A percentile compares a stretch with the other conserved stretches of the same genome.
phyloP scores from a whole-genome alignment of 1,284 basidiomycete genomes.

The Fistulina hepatica region DNA sequence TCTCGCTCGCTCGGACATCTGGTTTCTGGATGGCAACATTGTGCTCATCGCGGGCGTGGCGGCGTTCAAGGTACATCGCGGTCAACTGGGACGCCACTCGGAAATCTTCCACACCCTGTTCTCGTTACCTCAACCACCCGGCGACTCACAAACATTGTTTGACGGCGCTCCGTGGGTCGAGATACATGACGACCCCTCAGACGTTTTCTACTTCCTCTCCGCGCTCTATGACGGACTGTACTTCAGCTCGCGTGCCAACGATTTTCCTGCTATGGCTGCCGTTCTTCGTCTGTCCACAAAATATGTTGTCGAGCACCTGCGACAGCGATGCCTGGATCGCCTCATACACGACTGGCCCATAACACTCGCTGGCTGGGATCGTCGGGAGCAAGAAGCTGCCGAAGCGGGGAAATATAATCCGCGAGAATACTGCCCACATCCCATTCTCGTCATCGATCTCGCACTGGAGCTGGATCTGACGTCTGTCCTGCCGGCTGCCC shows the following conservation, averaged over 20 bases:
- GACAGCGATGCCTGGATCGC: constrained; percentile 42
- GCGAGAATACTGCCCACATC: constrained; percentile 40
- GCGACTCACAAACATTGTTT: constrained; percentile 30
- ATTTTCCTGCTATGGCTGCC: constrained; percentile 47
- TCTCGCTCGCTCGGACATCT: constrained; percentile 43
- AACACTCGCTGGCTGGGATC: constrained; percentile 53
- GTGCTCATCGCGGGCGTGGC: constrained; percentile 43
- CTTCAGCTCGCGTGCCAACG: constrained; percentile 31
- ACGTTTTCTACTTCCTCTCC: constrained; percentile 46
- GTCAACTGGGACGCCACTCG: constrained; percentile 60
- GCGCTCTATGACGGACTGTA: constrained; percentile 46
- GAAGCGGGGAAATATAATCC: constrained; percentile 36
- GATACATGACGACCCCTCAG: constrained; percentile 44
- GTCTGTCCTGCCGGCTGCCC: constrained; percentile 48
- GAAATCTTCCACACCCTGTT: constrained; percentile 59
- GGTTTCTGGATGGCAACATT: constrained; percentile 63
- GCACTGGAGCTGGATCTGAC: constrained; percentile 49
- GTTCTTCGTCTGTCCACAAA: constrained; percentile 59
- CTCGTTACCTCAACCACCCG: constrained; percentile 43
- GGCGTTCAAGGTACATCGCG: constrained; percentile 62
- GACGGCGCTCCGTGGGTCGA: constrained; percentile 42
- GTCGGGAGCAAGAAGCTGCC: constrained; percentile 40
- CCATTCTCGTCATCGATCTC: constrained; percentile 52
- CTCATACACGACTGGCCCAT: constrained; percentile 52
- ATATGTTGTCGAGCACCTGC: constrained; percentile 54